Evolutionary conservation across 306 rosid species (phyloP), one percentile per base, ranked within the genome.

Genomic region (Hippophae tibetana): DNA sequence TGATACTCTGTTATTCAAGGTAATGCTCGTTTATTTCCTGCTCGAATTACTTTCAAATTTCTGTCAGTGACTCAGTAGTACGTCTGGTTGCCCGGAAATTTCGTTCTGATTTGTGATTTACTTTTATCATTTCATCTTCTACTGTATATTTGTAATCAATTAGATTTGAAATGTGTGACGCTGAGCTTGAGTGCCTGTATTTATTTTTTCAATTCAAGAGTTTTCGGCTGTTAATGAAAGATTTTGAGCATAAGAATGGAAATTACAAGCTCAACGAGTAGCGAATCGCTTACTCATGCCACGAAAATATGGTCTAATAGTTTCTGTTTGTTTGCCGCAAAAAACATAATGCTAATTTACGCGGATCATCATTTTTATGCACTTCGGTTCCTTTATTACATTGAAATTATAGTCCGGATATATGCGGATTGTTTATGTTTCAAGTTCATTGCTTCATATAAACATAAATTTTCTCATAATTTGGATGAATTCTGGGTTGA

Each of bases 1-100:
- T 31, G 93, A 92, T 23, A 88, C 89, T 58, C 64, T 83, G 62
- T 88, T 95, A n/a, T 82, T 92, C 50, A 92, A 88, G 95, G 96
- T 86, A 0, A 5, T 5, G 14, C 8, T 47, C 1, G 3, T 18
- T 31, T 12, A 7, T 8, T 18, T 5, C 9, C 42, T 26, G 3
- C 9, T 12, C 12, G 2, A 26, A 11, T 2, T 18, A 31, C 43
- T 63, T 2, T 6, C 43, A 41, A 7, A 3, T 43, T 42, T 52
- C 13, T 9, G n/a, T 48, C 14, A 38, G n/a, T n/a, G n/a, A n/a
- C n/a, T n/a, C n/a, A n/a, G 44, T 44, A 43, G 25, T 45, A 18
- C 14, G 57, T 13, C 57, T 63, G 27, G 59, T 56, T 43, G 42
- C 58, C 38, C 1, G 56, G 54, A 62, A 66, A 58, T 52, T 59